Evolutionary conservation across 768 basidiomycete genomes (phyloP).

Genomic region (Lentinula guzmanii): DNA sequence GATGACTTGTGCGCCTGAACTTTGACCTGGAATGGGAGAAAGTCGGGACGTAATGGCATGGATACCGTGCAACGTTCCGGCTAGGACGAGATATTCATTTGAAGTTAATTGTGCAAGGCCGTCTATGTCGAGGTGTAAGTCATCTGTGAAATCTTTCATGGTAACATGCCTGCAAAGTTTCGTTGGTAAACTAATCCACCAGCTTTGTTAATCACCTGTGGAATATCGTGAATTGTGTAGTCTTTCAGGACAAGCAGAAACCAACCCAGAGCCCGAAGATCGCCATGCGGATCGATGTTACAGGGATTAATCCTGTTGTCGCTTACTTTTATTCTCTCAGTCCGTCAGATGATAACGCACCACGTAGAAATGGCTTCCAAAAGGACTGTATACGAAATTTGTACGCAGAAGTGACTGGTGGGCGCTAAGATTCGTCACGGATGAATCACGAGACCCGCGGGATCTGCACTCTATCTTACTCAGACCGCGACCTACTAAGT

Average conservation of each 20-base stretch:
- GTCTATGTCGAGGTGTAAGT: constrained; percentile 40
- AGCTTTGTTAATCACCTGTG: constrained; percentile 94
- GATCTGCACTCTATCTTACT: neutral
- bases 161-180: constrained; percentile 71
- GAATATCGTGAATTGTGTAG: neutral
- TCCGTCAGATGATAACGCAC: too few relatives aligned
- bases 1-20: constrained; percentile 91
- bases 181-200: constrained; percentile 94
- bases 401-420: too few relatives aligned
- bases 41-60: constrained; percentile 96
- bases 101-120: constrained; percentile 88
- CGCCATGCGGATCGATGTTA: constrained; percentile 41
- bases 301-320: neutral
- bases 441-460: neutral
- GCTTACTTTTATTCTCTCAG: neutral
- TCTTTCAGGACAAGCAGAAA: neutral
- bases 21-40: constrained; percentile 65
- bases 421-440: neutral
- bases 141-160: constrained; percentile 1
- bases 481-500: neutral
- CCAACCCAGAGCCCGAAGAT: constrained; percentile 78
- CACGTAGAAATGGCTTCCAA: too few relatives aligned
- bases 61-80: constrained; percentile 94
- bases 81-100: constrained; percentile 93
- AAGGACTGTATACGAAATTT: too few relatives aligned